Percentiles rank a stretch among this genome's conserved stretches.
phyloP scores from a whole-genome alignment of 192 early-diverging fungal species.

The Gaertneriomyces semiglobifer region DNA sequence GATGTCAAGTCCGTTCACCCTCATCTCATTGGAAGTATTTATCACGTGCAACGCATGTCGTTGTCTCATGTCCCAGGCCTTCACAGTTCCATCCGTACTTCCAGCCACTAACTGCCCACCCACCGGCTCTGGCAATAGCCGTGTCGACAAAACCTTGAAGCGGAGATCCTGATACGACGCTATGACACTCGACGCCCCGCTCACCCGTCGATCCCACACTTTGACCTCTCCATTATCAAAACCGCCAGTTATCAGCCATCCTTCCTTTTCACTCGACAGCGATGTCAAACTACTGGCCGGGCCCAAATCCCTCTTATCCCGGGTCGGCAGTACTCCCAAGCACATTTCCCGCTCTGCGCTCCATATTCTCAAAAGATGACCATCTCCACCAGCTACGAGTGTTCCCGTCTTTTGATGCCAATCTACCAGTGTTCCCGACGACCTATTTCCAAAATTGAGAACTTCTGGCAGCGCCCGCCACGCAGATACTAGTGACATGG shows the following conservation, averaged over 20 bases:
- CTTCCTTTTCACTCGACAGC: not conserved
- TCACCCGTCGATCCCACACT: no score
- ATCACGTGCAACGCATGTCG: no score
- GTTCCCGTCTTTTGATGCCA: conserved; percentile 76
- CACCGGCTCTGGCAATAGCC: no score
- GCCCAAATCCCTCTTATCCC: not conserved
- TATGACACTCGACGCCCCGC: no score
- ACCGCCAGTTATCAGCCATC: not conserved
- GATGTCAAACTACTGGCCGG: not conserved
- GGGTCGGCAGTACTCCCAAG: conserved; percentile 47
- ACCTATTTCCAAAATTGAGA: conserved; percentile 32
- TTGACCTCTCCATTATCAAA: not conserved
- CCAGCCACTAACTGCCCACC: no score
- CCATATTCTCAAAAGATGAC: conserved; percentile 68
- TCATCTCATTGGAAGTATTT: no score
- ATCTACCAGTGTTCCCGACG: conserved; percentile 58
- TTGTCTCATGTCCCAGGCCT: no score
- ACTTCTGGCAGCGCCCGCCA: conserved; percentile 76
- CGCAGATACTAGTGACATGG: conserved; percentile 64
- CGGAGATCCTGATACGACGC: no score
- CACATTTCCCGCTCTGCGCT: conserved; percentile 74
- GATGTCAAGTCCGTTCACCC: no score
- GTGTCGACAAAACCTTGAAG: no score
- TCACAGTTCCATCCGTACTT: no score
- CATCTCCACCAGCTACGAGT: conserved; percentile 67